Conservation (phyloP, 2,329 filamentous ascomycete species). For the Exophiala viscosa region DNA sequence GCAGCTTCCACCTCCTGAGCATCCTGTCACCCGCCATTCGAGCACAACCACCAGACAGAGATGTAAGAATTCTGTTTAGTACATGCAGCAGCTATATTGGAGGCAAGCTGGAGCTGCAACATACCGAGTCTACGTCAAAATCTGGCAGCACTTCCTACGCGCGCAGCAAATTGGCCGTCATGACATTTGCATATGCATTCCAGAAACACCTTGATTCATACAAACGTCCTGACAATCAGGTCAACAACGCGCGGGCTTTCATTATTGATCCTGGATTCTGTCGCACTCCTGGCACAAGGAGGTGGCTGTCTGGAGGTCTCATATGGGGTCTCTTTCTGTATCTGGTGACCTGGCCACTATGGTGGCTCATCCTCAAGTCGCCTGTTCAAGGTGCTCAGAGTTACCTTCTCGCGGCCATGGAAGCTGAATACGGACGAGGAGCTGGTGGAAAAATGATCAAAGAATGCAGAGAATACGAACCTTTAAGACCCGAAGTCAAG, state of each 20-base stretch:
- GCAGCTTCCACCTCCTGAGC: slow-evolving; percentile 90
- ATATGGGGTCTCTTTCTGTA: slow-evolving; percentile 77
- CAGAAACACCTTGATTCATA: slow-evolving; percentile 88
- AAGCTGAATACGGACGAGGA: slow-evolving; percentile 63
- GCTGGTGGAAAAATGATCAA: slow-evolving; percentile 73
- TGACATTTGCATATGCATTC: slow-evolving; percentile 83
- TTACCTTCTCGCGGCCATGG: slow-evolving; percentile 81
- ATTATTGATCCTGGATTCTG: slow-evolving; percentile 82
- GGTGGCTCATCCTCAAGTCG: slow-evolving; percentile 86
- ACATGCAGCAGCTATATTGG: slow-evolving; percentile 87
- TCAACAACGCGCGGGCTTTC: slow-evolving; percentile 77
- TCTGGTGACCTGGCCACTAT: slow-evolving; percentile 70
- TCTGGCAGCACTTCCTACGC: slow-evolving; percentile 40
- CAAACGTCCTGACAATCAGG: slow-evolving; percentile 75
- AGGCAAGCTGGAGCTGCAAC: slow-evolving; percentile 58
- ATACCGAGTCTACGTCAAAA: slow-evolving; percentile 24
- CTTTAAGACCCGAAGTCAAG: slow-evolving; percentile 67
- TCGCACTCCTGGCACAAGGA: slow-evolving; percentile 79
- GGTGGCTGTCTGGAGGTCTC: slow-evolving; percentile 82
- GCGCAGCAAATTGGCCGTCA: slow-evolving; percentile 71
- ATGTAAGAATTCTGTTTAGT: slow-evolving; percentile 81
- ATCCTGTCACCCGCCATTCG: slow-evolving; percentile 87
- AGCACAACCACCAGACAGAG: slow-evolving; percentile 87
- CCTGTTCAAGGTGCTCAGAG: slow-evolving; percentile 80
- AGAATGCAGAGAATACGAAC: slow-evolving; percentile 76